Conservation (phyloP, 306 rosid species). For the Cicer arietinum region DNA sequence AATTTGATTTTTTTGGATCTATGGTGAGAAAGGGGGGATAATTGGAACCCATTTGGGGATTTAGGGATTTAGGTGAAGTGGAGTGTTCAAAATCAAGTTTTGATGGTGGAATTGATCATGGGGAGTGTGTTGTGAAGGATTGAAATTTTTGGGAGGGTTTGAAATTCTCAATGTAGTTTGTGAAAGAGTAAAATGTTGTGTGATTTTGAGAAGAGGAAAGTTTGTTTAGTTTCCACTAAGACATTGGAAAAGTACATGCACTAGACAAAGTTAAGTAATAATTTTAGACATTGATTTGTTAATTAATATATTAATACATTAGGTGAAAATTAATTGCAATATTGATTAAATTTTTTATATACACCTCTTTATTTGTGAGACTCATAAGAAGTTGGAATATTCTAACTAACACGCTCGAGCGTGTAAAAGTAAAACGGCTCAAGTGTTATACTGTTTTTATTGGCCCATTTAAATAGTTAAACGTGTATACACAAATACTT, state of each 20-base stretch:
- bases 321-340: too few relatives aligned
- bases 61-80: neutral
- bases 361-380: too few relatives aligned
- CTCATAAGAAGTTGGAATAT: too few relatives aligned
- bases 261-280: neutral
- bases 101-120: conserved; percentile 19
- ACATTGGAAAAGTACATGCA: conserved; percentile 8
- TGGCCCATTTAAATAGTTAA: too few relatives aligned
- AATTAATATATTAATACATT: too few relatives aligned
- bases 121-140: conserved; percentile 8
- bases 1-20: conserved; percentile 20
- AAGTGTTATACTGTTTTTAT: too few relatives aligned
- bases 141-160: neutral
- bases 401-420: too few relatives aligned
- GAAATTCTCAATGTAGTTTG: conserved; percentile 7
- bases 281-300: too few relatives aligned
- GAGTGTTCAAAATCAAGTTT: conserved; percentile 22
- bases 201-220: neutral
- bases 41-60: conserved; percentile 3
- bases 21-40: conserved; percentile 16
- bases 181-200: neutral
- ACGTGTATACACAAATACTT: too few relatives aligned
- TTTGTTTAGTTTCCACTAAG: neutral
- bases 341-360: too few relatives aligned
- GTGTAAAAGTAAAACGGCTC: too few relatives aligned